phyloP scores from a whole-genome alignment of 176 grass and related monocot genomes.

The Paspalum notatum region DNA sequence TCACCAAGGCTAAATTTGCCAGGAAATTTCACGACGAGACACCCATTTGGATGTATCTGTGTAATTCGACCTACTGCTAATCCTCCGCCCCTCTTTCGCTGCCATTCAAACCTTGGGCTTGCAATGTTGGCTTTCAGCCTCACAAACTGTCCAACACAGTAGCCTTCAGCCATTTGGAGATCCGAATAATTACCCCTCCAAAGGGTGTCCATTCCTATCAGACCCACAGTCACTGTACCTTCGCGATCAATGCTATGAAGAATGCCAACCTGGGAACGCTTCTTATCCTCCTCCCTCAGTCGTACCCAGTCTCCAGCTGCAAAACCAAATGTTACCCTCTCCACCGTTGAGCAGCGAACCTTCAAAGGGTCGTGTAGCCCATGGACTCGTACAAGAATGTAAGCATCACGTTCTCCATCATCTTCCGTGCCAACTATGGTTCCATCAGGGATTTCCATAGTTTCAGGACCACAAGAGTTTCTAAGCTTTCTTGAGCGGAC shows the following conservation, averaged over 20 bases:
- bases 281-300: slow-evolving; percentile 71
- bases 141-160: slow-evolving; percentile 83
- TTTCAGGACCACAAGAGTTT: slow-evolving; percentile 68
- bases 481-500: slow-evolving; percentile 82
- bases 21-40: slow-evolving; percentile 79
- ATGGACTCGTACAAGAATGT: slow-evolving; percentile 80
- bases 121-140: slow-evolving; percentile 59
- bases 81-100: slow-evolving; percentile 57
- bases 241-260: slow-evolving; percentile 77
- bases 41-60: slow-evolving; percentile 76
- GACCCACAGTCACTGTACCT: slow-evolving; percentile 61
- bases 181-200: slow-evolving; percentile 78
- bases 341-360: slow-evolving; percentile 58
- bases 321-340: slow-evolving; percentile 84
- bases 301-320: slow-evolving; percentile 82
- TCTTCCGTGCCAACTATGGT: slow-evolving; percentile 82
- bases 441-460: slow-evolving; percentile 91
- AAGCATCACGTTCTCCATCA: slow-evolving; percentile 54
- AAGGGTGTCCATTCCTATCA: slow-evolving; percentile 83
- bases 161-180: slow-evolving; percentile 88
- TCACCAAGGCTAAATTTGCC: slow-evolving; percentile 77
- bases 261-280: slow-evolving; percentile 75
- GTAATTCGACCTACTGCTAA: slow-evolving; percentile 70
- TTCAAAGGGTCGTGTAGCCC: slow-evolving; percentile 72
- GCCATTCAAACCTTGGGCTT: slow-evolving; percentile 83